Evolutionary conservation across 208 protist genomes (phyloP), one percentile per base, ranked within the genome.

Genomic region (Trypanosoma boissoni): DNA sequence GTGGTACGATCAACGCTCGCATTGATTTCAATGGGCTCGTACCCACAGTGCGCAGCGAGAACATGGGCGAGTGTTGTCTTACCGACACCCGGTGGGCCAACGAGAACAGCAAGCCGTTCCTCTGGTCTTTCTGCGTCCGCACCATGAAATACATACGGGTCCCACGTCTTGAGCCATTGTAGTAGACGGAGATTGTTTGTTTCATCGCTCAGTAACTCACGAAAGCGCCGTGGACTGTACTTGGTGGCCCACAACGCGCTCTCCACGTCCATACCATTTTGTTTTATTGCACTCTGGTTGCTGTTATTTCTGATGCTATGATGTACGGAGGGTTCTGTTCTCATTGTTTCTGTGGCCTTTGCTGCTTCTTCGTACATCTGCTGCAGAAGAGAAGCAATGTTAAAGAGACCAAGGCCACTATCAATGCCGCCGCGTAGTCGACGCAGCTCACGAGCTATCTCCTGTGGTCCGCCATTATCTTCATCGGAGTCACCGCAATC

Each of bases 41-140:
- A 99, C 1, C 95, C 95, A 58, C 91, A 96, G 51, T 97, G 89
- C 29, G 77, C 59, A 7, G 95, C 97, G 4, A 98, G 57, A 5
- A 98, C 86, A 52, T 98, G 92, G 10, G 89, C 95, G 3, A 99
- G 73, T 0, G 97, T 98, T 20, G 97, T 98, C 75, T 99, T 99
- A 18, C 97, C 97, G 9, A 96, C 67, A 20, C 97, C 97, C 0
- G 97, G 96, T 18, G 96, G 93, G 0, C 97, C 97, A 0, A 82
- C 81, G 10, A 98, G 62, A 42, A 98, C 57, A 6, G 74, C 80
- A 1, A 95, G 65, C 12, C 78, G 80, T 51, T 91, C 85, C 43
- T 72, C 78, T 6, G 88, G 88, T 23, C 70, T 68, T 14, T 12
- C 26, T 9, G 31, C 43, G 14, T 20, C 49, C 45, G 31, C 48